Conservation (phyloP, 768 basidiomycete species). For the Daedalea quercina region DNA sequence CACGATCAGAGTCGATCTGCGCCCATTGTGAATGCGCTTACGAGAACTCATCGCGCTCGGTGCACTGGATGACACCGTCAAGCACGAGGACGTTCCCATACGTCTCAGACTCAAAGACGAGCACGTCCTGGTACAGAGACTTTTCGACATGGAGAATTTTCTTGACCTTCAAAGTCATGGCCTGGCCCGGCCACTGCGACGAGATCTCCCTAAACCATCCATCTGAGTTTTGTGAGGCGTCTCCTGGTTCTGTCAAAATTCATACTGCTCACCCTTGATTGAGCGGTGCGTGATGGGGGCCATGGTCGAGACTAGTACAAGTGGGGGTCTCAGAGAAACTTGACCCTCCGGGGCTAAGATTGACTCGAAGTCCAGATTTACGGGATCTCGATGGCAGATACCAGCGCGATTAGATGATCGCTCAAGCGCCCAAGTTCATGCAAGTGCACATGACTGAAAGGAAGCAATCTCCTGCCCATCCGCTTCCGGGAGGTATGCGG, state of each 20-base stretch:
- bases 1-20: neutral
- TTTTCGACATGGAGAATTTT: conserved; percentile 92
- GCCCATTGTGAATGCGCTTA: conserved; percentile 33
- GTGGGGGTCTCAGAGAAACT: no score
- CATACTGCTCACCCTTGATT: conserved; percentile 22
- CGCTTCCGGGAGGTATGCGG: no score
- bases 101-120: conserved; percentile 93
- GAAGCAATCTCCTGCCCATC: no score
- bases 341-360: no score
- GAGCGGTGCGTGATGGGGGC: conserved; percentile 32
- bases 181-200: conserved; percentile 95
- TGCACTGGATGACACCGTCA: conserved; percentile 94
- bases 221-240: conserved; percentile 35
- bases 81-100: conserved; percentile 96
- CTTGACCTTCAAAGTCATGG: conserved; percentile 94
- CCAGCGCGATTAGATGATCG: no score
- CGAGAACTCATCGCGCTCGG: conserved; percentile 99
- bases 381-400: no score
- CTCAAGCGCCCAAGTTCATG: no score
- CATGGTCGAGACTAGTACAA: no score
- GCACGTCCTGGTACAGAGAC: conserved; percentile 92
- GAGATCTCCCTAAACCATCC: conserved; percentile 97
- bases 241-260: neutral
- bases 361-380: no score
- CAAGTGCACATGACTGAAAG: no score